Percentiles rank a stretch among this genome's conserved stretches.
phyloP scores from a whole-genome alignment of 169 alveolate species.

The Amoebophrya sp. region DNA sequence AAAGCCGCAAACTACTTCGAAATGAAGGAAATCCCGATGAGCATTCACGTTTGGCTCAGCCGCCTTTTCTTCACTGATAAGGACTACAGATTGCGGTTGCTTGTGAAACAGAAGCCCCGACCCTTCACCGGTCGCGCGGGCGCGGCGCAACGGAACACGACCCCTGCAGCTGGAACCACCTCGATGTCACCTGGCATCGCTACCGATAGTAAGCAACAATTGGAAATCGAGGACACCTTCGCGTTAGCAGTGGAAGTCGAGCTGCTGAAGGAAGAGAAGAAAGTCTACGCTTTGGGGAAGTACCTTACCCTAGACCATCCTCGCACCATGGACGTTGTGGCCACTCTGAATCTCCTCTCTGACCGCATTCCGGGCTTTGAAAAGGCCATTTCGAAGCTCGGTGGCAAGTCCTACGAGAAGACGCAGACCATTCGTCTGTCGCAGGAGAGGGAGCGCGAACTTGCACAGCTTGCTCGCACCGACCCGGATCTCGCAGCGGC shows the following conservation, averaged over 20 bases:
- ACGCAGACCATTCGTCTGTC: background rate
- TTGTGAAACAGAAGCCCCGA: background rate
- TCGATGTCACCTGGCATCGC: too few relatives aligned
- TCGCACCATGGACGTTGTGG: background rate
- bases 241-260: background rate
- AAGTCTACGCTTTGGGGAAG: background rate
- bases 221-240: background rate
- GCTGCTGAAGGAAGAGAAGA: background rate
- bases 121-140: background rate
- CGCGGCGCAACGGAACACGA: background rate
- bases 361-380: background rate
- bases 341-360: constrained; percentile 1
- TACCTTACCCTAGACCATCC: background rate
- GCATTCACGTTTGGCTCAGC: background rate
- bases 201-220: background rate
- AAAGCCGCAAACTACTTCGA: background rate
- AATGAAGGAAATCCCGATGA: background rate
- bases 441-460: background rate
- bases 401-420: background rate
- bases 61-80: background rate
- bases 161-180: too few relatives aligned
- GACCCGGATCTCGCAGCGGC: constrained; percentile 4
- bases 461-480: background rate
- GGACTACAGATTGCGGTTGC: background rate
- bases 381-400: background rate